phyloP scores from a whole-genome alignment of 306 rosid genomes.

The Nissolia schottii region DNA sequence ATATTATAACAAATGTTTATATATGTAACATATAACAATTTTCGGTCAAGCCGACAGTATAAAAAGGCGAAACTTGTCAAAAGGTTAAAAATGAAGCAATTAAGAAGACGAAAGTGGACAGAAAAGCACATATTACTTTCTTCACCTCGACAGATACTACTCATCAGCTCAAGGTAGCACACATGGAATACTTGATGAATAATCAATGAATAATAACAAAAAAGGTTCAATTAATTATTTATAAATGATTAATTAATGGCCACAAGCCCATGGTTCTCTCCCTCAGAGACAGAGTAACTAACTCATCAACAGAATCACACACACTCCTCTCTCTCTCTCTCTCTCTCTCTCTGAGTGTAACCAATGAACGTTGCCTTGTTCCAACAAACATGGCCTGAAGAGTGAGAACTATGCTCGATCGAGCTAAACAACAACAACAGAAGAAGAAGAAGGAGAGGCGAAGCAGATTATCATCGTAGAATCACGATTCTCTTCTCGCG shows the following conservation, averaged over 20 bases:
- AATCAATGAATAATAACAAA: slow-evolving; percentile 1
- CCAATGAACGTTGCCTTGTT: slow-evolving; percentile 17
- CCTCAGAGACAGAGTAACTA: neutral
- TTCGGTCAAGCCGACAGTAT: neutral
- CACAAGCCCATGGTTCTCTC: neutral
- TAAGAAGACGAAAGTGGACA: neutral
- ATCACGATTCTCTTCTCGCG: slow-evolving; percentile 4
- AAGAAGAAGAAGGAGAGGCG: neutral
- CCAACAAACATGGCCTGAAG: slow-evolving; percentile 20
- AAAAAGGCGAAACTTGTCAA: neutral
- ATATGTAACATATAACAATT: no score
- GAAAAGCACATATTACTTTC: slow-evolving; percentile 20
- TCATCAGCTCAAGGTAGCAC: neutral
- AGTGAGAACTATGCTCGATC: slow-evolving; percentile 20
- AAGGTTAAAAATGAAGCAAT: neutral
- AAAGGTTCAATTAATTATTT: neutral
- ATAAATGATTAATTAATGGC: slow-evolving; percentile 9
- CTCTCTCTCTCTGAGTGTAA: neutral
- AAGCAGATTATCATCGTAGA: neutral
- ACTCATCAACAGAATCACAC: slow-evolving; percentile 6
- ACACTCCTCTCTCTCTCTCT: neutral
- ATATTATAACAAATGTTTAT: no score
- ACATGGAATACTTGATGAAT: neutral
- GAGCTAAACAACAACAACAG: slow-evolving; percentile 7
- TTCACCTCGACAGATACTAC: neutral